Evolutionary conservation across 108 stramenopile species (phyloP).

Genomic region (Cyclotella sp.): DNA sequence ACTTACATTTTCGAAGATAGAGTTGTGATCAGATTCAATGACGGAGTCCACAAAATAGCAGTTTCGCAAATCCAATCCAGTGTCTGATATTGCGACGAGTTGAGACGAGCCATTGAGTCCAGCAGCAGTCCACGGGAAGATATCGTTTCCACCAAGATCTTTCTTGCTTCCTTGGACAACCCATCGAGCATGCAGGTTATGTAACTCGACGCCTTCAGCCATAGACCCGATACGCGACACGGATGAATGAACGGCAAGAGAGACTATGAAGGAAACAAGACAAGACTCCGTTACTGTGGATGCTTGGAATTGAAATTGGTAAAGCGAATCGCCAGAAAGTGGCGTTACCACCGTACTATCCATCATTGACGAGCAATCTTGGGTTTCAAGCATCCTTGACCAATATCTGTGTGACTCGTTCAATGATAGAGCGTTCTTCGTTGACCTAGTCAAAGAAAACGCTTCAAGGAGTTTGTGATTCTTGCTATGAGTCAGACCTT

Average conservation of each 20-base stretch:
- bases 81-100: constrained; percentile 47
- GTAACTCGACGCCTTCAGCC: constrained; percentile 6
- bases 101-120: constrained; percentile 46
- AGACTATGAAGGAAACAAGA: constrained; percentile 8
- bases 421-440: neutral
- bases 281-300: constrained; percentile 2
- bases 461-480: constrained; percentile 2
- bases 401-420: constrained; percentile 8
- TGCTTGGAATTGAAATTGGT: constrained; percentile 2
- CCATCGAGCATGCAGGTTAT: constrained; percentile 21
- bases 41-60: constrained; percentile 41
- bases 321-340: neutral
- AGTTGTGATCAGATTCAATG: constrained; percentile 6
- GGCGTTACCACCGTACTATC: neutral
- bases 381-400: constrained; percentile 17
- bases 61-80: constrained; percentile 46
- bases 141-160: neutral
- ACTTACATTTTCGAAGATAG: constrained; percentile 11
- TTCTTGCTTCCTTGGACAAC: constrained; percentile 4
- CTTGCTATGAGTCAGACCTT: neutral
- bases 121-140: constrained; percentile 26
- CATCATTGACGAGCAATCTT: constrained; percentile 14
- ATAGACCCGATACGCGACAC: constrained; percentile 8
- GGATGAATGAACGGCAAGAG: constrained; percentile 17
- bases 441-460: constrained; percentile 9